Evolutionary conservation across 306 rosid species (phyloP), one percentile per base, ranked within the genome.

Genomic region (Calophaca sinica): DNA sequence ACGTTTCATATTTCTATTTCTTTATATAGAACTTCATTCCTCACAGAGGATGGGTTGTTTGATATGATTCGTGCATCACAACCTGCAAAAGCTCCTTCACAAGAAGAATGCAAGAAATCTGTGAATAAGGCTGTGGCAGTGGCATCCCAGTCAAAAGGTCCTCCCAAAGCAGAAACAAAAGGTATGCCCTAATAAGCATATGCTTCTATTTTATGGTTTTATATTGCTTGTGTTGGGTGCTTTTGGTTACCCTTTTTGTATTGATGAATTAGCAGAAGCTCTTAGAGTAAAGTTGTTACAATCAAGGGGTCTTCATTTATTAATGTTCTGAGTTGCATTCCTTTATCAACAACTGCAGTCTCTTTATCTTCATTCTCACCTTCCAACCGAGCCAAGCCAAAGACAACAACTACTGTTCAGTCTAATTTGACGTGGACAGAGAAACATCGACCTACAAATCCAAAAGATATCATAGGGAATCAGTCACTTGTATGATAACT

Each of bases 11-110:
- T 45, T 71, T 80, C 55, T 20, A 59, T 35, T 60, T 76, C 41
- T 72, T 76, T 67, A 68, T 50, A 32, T 76, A 94, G 97, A 44
- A 94, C 99, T 35, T 14, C 75, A 32, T 88, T 94, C 75, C 96
- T 94, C 85, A 85, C 96, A 1, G 99, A 94, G 88, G 96, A 94
- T 79, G 96, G 99, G n/a, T 81, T 94, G 78, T 86, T 94, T 84
- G 93, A 90, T 76, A 84, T 58, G 83, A 90, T 94, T 51, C 86
- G 84, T 74, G 81, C 87, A 45, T 94, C 97, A 72, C 73, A 75
- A 38, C 79, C 77, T 70, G 80, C 83, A 61, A 89, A 92, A 79
- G 79, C 79, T 77, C 82, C 85, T 71, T 65, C 53, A 57, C 78
- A 50, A 76, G 84, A 70, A 81, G 85, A 81, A 69, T 38, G 74